Percentiles rank a stretch among this genome's conserved stretches.
phyloP scores from a whole-genome alignment of 2,329 filamentous ascomycete genomes.

The Pseudogymnoascus sp. region DNA sequence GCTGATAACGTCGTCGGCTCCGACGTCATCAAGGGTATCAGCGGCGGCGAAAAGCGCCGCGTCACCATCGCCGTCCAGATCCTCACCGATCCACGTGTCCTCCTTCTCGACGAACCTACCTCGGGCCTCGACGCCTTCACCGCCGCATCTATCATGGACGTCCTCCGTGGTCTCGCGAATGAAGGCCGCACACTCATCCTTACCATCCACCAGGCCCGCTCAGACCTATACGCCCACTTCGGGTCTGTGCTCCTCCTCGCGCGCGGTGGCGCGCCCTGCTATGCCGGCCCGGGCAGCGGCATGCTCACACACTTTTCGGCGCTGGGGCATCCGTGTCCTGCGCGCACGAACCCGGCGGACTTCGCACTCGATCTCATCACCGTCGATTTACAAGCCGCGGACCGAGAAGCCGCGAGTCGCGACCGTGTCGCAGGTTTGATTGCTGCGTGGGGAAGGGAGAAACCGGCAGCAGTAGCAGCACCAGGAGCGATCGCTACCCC shows the following conservation, averaged over 20 bases:
- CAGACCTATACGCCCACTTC: slow-evolving; percentile 62
- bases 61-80: slow-evolving; percentile 73
- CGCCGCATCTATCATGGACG: slow-evolving; percentile 66
- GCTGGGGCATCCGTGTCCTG: slow-evolving; percentile 55
- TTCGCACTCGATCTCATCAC: slow-evolving; percentile 71
- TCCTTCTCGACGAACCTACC: slow-evolving; percentile 68
- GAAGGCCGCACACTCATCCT: slow-evolving; percentile 67
- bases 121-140: slow-evolving; percentile 72
- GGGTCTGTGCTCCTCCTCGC: slow-evolving; percentile 64
- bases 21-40: slow-evolving; percentile 67
- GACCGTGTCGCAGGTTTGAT: slow-evolving; percentile 54
- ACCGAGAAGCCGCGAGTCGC: slow-evolving; percentile 53
- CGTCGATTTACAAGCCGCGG: slow-evolving; percentile 59
- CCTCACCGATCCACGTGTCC: slow-evolving; percentile 62
- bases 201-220: slow-evolving; percentile 71
- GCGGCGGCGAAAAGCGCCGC: slow-evolving; percentile 68
- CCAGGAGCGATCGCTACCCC: slow-evolving; percentile 44
- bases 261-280: slow-evolving; percentile 58
- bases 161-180: slow-evolving; percentile 58
- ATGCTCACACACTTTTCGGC: slow-evolving; percentile 58
- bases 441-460: slow-evolving; percentile 41
- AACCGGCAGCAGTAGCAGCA: slow-evolving; percentile 15
- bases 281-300: slow-evolving; percentile 50
- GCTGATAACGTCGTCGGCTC: slow-evolving; percentile 66
- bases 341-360: slow-evolving; percentile 66